Conservation (phyloP, 2,329 filamentous ascomycete genomes). For the Knufia petricola region DNA sequence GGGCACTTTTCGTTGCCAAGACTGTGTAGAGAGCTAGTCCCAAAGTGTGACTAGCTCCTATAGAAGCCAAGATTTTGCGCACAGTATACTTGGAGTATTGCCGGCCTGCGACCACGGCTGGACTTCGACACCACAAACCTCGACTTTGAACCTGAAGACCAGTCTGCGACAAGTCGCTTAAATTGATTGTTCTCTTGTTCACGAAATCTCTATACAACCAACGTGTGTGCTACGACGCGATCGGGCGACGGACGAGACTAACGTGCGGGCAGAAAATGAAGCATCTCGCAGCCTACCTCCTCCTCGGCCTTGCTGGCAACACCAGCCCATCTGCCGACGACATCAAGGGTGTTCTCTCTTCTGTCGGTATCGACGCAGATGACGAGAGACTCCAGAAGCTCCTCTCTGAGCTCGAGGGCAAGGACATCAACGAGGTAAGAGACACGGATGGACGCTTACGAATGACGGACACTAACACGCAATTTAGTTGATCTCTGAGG, state of each 20-base stretch:
- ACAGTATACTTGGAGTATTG: not conserved
- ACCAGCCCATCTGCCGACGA: constrained; percentile 73
- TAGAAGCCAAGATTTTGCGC: constrained; percentile 7
- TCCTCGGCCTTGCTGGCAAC: constrained; percentile 92
- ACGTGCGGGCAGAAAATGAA: constrained; percentile 66
- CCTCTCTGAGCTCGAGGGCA: constrained; percentile 61
- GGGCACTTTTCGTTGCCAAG: not conserved
- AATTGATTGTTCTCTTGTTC: constrained; percentile 84
- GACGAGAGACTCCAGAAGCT: constrained; percentile 85
- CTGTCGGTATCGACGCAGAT: constrained; percentile 89
- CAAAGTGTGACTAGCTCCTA: not conserved
- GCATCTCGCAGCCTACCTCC: constrained; percentile 98
- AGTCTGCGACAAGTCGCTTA: constrained; percentile 99
- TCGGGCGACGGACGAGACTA: not conserved
- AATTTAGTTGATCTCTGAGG: constrained; percentile 78
- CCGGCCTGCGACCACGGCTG: not conserved
- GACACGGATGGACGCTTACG: constrained; percentile 19
- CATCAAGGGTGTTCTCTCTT: constrained; percentile 79
- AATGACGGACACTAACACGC: constrained; percentile 19
- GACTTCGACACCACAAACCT: constrained; percentile 1
- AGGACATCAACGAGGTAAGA: constrained; percentile 72
- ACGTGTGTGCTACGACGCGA: constrained; percentile 8
- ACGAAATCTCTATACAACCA: constrained; percentile 22
- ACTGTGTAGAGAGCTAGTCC: not conserved
- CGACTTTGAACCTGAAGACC: constrained; percentile 80